These are phyloP conservation scores for Cryomyces minteri DNA, from an alignment of 495 filamentous ascomycete genomes.

Conservation along the genomic window DNA sequence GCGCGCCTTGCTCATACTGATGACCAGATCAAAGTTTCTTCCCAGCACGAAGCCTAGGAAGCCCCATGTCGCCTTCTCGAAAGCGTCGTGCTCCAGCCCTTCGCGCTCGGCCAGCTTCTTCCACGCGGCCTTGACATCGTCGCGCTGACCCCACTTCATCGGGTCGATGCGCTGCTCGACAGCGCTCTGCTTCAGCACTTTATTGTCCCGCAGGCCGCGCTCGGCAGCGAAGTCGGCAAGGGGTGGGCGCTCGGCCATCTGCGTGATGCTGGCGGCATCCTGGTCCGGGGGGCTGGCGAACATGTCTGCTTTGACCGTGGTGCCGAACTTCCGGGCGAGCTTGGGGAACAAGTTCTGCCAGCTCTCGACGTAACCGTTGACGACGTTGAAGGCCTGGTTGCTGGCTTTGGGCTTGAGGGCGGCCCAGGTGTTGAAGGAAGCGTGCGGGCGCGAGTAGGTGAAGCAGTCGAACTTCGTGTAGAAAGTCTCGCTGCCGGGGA, in stretches of 20 bases:
- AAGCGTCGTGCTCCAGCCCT: slow-evolving; percentile 26
- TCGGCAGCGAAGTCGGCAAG: slow-evolving; percentile 21
- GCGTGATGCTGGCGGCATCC: slow-evolving; percentile 6
- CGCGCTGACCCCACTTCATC: slow-evolving; percentile 28
- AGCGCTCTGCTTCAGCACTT: slow-evolving; percentile 9
- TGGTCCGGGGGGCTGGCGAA: slow-evolving; percentile 18
- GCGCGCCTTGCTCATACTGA: slow-evolving; percentile 39
- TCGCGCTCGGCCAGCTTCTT: slow-evolving; percentile 25
- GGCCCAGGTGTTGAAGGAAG: slow-evolving; percentile 34
- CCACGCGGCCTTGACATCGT: slow-evolving; percentile 33
- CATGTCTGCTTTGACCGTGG: slow-evolving; percentile 26
- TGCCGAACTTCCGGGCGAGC: slow-evolving; percentile 25
- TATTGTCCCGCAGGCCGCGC: slow-evolving; percentile 21
- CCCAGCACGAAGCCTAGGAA: slow-evolving; percentile 33
- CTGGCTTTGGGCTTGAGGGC: slow-evolving; percentile 21
- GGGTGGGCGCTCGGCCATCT: slow-evolving; percentile 21
- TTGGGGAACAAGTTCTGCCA: slow-evolving; percentile 40
- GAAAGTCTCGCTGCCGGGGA: slow-evolving; percentile 28
- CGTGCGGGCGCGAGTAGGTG: slow-evolving; percentile 31
- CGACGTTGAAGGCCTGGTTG: slow-evolving; percentile 37
- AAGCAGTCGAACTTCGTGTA: slow-evolving; percentile 33
- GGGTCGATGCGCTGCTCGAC: slow-evolving; percentile 30
- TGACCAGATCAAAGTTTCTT: slow-evolving; percentile 28
- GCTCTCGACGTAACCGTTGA: slow-evolving; percentile 33
- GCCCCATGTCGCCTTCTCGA: slow-evolving; percentile 37